Evolutionary conservation across 2,329 filamentous ascomycete genomes (phyloP).

Genomic region (Clonostachys sp.): DNA sequence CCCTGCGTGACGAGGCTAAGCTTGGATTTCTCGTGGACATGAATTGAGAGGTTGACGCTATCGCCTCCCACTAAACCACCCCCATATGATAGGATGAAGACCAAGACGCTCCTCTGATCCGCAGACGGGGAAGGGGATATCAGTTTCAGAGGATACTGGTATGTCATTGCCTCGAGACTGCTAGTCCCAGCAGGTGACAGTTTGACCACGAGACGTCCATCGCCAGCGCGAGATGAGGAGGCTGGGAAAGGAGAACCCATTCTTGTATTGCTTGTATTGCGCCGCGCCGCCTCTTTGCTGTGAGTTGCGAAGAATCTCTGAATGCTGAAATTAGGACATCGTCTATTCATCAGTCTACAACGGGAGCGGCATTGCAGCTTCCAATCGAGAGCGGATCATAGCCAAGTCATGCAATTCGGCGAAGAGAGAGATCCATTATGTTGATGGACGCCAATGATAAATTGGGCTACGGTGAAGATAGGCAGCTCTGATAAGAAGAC

Average conservation of each 20-base stretch:
- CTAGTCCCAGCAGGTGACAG: constrained; percentile 68
- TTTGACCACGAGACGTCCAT: constrained; percentile 71
- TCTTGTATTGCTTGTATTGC: constrained; percentile 6
- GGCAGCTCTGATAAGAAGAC: too few species aligned
- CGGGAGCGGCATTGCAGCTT: too few species aligned
- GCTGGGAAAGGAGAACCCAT: constrained; percentile 72
- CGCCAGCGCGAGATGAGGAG: constrained; percentile 69
- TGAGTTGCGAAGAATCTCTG: neutral
- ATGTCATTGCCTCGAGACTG: constrained; percentile 69
- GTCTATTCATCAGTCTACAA: too few species aligned
- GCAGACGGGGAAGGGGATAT: constrained; percentile 71
- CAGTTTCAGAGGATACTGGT: constrained; percentile 93
- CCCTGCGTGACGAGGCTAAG: constrained; percentile 69
- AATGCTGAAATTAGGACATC: neutral
- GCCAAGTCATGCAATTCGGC: too few species aligned
- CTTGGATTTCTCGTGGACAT: constrained; percentile 58
- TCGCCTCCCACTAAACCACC: constrained; percentile 90
- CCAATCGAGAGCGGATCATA: too few species aligned
- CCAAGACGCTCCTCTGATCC: constrained; percentile 63
- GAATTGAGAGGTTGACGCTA: constrained; percentile 67
- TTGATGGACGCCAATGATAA: too few species aligned
- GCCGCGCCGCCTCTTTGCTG: neutral
- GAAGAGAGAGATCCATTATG: too few species aligned
- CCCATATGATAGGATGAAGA: constrained; percentile 91
- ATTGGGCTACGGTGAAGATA: too few species aligned